Evolutionary conservation across 148 eudicot genomes (phyloP).

Genomic region (Persicaria tinctoria): DNA sequence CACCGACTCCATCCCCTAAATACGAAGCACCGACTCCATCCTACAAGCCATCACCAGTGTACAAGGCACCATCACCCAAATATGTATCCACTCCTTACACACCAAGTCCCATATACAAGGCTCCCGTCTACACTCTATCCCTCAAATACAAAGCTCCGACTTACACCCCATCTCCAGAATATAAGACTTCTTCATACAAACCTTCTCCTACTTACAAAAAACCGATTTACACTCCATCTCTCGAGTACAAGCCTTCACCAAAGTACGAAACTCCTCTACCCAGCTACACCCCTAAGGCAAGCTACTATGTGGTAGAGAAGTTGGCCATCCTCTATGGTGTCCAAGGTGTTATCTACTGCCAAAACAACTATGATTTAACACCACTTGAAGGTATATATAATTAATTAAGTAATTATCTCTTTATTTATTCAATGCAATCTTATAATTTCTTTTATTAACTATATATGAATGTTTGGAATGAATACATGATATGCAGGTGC

Average conservation of each 20-base stretch:
- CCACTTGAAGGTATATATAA: background rate
- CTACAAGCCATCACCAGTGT: background rate
- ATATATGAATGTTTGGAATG: background rate
- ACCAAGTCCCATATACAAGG: background rate
- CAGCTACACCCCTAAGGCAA: background rate
- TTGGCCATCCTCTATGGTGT: slow-evolving; percentile 6
- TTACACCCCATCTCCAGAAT: background rate
- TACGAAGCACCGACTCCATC: background rate
- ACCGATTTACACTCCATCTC: background rate
- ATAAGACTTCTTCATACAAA: background rate
- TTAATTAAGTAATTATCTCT: no score
- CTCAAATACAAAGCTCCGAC: background rate
- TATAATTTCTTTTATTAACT: background rate
- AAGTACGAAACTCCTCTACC: background rate
- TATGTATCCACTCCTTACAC: background rate
- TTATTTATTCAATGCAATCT: no score
- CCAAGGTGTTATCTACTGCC: slow-evolving; percentile 8
- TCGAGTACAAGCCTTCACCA: background rate
- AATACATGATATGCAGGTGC: slow-evolving; percentile 14
- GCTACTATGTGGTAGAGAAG: slow-evolving; percentile 8
- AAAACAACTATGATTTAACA: background rate
- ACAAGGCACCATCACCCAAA: background rate
- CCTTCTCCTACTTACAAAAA: background rate
- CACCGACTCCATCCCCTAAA: background rate
- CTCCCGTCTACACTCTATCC: background rate